Evolutionary conservation across 768 basidiomycete genomes (phyloP), one percentile per base, ranked within the genome.

Genomic region (Boletus sp.): DNA sequence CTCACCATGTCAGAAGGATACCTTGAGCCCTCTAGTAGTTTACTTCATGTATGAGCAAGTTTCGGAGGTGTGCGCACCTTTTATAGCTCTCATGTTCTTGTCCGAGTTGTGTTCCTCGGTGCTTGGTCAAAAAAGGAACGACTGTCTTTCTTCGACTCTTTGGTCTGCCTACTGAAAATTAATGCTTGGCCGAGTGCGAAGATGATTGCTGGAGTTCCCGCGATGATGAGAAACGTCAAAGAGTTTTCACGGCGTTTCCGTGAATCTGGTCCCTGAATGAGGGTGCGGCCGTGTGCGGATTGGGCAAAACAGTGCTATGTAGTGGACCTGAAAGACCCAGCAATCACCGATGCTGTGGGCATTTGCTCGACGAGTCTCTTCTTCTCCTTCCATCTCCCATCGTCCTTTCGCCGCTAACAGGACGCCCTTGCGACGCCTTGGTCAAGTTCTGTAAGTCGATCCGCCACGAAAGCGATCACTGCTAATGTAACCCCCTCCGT

Each of bases 1-100:
- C 79, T 59, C 48, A 87, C 87, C 86, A 88, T 55, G 82, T 85
- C 58, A 89, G 72, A 61, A 88, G 78, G 44, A 87, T 72, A 46
- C 87, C 86, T 88, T 45, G 42, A 34, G 45, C 15, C 23, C 25
- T 25, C 45, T 27, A 30, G 34, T 51, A 33, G 51, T 56, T 44
- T 55, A 39, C 29, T 46, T 58, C 30, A 40, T 50, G 9, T 53
- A 14, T 21, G 56, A 45, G 27, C 13, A 49, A 54, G 34, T 21
- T 45, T 55, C 23, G 43, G 37, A 53, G 25, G 60, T 32, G 52
- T 21, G 65, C 75, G 29, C 51, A 80, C 85, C 82, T 76, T 82
- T 83, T 61, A 85, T 82, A 34, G 85, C 84, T 58, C 80, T 82
- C 84, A 87, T 86, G 21, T 46, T 54, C 40, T 37, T 4, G 43